Base-by-base conservation (phyloP, 352 stramenopile genomes). In the Aphanomyces invadans region DNA sequence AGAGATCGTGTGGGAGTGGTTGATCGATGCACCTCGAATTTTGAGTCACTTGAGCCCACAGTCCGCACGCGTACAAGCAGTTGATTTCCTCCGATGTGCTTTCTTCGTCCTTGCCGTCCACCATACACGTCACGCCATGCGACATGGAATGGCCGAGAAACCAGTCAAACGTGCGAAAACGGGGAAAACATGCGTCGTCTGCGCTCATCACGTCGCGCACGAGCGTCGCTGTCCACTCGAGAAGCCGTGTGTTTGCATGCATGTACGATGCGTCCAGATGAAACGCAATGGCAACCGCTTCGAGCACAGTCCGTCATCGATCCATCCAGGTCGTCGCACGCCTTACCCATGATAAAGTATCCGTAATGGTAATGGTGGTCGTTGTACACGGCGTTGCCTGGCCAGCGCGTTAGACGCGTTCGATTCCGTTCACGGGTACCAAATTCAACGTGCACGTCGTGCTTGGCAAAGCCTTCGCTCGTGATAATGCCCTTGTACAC, bases 291-390 rank as follows among this genome's bases (percentile, higher is more conserved):
- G 10, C 69, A 44, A 61, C 79, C 69, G 31, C 59, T 65, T 55
- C 19, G 7, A 46, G 2, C n/a, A 12, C 17, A 29, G 7, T 42
- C 36, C 15, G 7, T 42, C 36, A 42, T 7, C 36, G 15, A 42
- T 15, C 36, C 36, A 42, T 67, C 57, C 45, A 88, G 65, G n/a
- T n/a, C n/a, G n/a, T n/a, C n/a, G n/a, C n/a, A n/a, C n/a, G n/a
- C n/a, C n/a, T n/a, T 65, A 65, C 59, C 80, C 9, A 72, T 84
- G 46, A 88, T 77, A 19, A 79, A 70, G 60, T 89, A 89, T 68
- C 80, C 80, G 55, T 87, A 89, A 65, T 89, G 80, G 36, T 88
- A 89, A 65, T 89, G 79, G 62, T 89, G 80, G 51, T 89, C 80
- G 45, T 88, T 89, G 75, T 88, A 89, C 32, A 87, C 76, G 25